Base-by-base conservation (phyloP, 2,329 filamentous ascomycete species). In the Purpureocillium takamizusanense region DNA sequence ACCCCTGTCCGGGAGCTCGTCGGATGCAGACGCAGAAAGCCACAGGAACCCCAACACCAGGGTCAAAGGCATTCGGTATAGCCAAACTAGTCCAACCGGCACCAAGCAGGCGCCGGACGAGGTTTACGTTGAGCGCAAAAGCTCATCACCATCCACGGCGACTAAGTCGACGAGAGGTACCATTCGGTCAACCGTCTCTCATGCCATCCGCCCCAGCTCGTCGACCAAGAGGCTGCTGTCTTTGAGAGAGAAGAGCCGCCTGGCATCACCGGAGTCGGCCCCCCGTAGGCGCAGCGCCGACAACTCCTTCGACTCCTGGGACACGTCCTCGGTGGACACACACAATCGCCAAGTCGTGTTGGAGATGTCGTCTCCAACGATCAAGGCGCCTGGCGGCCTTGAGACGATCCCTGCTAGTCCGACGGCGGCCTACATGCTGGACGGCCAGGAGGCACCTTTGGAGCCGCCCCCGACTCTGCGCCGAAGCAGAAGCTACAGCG, bases 241-340 rank as follows among this genome's bases (percentile, higher is more conserved):
- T 12, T 47, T 52, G 6, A 61, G 55, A 40, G 62, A 67, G 37
- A 63, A 60, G 16, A 60, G 61, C 17, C 63, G 72, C 16, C 56
- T 66, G 3, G 48, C 60, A 7, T 79, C 76, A 1, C 53, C 72
- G 9, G 70, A 74, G 6, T 72, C 71, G 0, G 56, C 51, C 31
- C 43, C 52, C 7, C 56, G 60, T 33, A 54, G 54, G 13, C 58
- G 57, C 29, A 61, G 60, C 28, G 50, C 55, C 12, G 72, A 74
- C n/a, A 79, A 83, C 43, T 74, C 76, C 2, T 86, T 87, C 50
- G 83, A 86, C 49, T 78, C 73, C 3, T 87, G 83, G 83, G 82
- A 87, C 51, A 85, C 80, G 0, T 83, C 80, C 1, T 67, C 69
- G 1, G 78, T 86, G 2, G 80, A 82, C 47, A 61, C 73, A 3